These are phyloP conservation scores for Pythium aphanidermatum DNA, from an alignment of 352 stramenopile species.

Conservation along the genomic window DNA sequence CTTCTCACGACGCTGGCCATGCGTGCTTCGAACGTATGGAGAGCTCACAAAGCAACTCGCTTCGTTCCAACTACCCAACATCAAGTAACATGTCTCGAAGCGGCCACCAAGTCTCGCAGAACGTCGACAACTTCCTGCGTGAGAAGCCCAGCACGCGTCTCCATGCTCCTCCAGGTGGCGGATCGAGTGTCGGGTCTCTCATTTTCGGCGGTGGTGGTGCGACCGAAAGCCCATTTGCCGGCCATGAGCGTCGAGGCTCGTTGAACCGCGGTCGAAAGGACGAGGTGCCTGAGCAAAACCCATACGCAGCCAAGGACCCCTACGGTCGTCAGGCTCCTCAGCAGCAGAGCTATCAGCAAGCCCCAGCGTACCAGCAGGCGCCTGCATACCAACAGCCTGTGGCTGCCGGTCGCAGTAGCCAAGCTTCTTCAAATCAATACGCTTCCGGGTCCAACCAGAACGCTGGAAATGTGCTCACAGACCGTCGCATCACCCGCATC, in stretches of 20 bases:
- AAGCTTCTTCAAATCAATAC: conserved; percentile 80
- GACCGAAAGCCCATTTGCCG: conserved; percentile 41
- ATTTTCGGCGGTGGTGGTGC: conserved; percentile 58
- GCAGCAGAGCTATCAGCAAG: conserved; percentile 7
- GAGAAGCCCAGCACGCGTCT: conserved; percentile 75
- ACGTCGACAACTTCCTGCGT: conserved; percentile 72
- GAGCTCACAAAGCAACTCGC: conserved; percentile 9
- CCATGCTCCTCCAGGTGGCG: conserved; percentile 60
- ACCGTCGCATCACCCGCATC: conserved; percentile 85
- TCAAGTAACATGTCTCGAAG: conserved; percentile 40
- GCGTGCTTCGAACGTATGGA: too few species aligned
- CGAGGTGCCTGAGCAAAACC: conserved; percentile 47
- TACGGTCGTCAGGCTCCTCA: too few species aligned
- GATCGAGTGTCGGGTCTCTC: conserved; percentile 64
- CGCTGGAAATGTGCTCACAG: conserved; percentile 86
- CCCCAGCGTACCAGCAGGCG: conserved; percentile 14
- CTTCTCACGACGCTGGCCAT: too few species aligned
- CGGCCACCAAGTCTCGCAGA: conserved; percentile 62
- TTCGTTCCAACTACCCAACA: neutral
- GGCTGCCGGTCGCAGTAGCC: neutral
- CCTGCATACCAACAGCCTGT: conserved; percentile 21
- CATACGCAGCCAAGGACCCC: conserved; percentile 28
- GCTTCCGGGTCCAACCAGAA: conserved; percentile 84
- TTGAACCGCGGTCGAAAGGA: conserved; percentile 32
- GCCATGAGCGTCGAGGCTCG: conserved; percentile 38